Base-by-base conservation (phyloP, 2,329 filamentous ascomycete species). In the Ophiostoma perfectum region DNA sequence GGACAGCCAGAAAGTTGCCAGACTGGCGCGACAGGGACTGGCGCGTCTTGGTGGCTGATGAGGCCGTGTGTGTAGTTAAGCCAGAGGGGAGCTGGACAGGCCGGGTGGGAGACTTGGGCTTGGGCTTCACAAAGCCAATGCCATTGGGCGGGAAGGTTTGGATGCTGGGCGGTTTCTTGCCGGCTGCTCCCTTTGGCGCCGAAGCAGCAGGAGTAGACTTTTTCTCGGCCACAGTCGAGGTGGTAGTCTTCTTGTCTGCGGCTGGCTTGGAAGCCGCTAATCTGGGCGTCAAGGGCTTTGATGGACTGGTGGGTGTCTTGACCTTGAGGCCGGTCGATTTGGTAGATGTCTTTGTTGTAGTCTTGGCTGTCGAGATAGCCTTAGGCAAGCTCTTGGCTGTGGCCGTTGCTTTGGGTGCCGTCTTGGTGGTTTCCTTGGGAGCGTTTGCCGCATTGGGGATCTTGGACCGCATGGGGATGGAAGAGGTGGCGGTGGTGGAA, bases 21-120 rank as follows among this genome's bases (percentile, higher is more conserved):
- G 75, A 80, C 70, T 75, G 78, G 71, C 76, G 80, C 68, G 75
- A 80, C 11, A 18, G 39, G 5, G 83, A 81, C 71, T 80, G 79
- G 58, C 78, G 76, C 2, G 76, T 80, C 77, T 88, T 91, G 14
- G 87, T 88, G 16, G 84, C 85, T 0, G 87, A 92, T 0, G 90
- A 83, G 38, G 89, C 85, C 3, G 90, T 93, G 44, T 88, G 89
- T 5, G 88, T 87, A 38, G 83, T 89, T 42, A 92, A 80, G 69
- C 88, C 88, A 9, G 89, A 81, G 8, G 90, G 87, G 0, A 92
- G 80, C 68, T 85, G 86, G 66, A 88, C 80, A 9, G 89, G 89
- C 68, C 87, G 85, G 1, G 90, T 92, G 2, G 88, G 88, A 11
- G 90, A 91, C 76, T 86, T 88, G 55, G 83, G 78, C 75, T 87